Evolutionary conservation across 257 asterid species (phyloP).

Genomic region (Parsonsia alboflavescens): DNA sequence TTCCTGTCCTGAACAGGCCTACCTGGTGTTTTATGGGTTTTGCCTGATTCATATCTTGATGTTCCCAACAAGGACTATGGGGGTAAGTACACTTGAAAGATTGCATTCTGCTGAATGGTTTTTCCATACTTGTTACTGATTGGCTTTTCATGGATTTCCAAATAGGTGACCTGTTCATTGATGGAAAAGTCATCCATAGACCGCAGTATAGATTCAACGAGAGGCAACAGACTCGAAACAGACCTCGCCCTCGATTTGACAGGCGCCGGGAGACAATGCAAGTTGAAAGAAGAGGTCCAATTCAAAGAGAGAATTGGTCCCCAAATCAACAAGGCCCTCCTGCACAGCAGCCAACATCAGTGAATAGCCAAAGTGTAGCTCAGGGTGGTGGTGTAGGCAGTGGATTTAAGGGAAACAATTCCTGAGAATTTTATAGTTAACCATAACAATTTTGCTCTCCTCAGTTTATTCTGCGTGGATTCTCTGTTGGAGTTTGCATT

Average conservation of each 20-base stretch:
- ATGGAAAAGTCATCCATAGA: constrained; percentile 78
- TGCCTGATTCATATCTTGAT: constrained; percentile 87
- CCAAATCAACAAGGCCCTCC: constrained; percentile 25
- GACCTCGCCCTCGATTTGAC: constrained; percentile 79
- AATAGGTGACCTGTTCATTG: constrained; percentile 65
- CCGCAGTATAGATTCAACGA: constrained; percentile 64
- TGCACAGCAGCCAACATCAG: constrained; percentile 18
- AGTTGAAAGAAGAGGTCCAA: constrained; percentile 50
- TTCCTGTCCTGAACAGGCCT: constrained; percentile 33
- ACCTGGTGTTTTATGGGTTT: constrained; percentile 78
- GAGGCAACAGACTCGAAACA: constrained; percentile 43
- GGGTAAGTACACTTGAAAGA: constrained; percentile 37
- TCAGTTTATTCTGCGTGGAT: neutral
- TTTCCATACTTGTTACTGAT: neutral
- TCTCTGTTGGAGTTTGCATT: neutral
- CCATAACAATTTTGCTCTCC: neutral
- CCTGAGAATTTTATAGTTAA: constrained; percentile 1
- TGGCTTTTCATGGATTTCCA: constrained; percentile 13
- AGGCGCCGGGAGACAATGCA: constrained; percentile 79
- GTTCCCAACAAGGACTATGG: constrained; percentile 85
- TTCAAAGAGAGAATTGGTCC: constrained; percentile 20
- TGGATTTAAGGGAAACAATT: constrained; percentile 27
- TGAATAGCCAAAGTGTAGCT: constrained; percentile 16
- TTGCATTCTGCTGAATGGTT: neutral
- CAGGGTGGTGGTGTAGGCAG: constrained; percentile 14